Conservation (phyloP, 176 grass and related monocot species). For the Aegilops speltoides region DNA sequence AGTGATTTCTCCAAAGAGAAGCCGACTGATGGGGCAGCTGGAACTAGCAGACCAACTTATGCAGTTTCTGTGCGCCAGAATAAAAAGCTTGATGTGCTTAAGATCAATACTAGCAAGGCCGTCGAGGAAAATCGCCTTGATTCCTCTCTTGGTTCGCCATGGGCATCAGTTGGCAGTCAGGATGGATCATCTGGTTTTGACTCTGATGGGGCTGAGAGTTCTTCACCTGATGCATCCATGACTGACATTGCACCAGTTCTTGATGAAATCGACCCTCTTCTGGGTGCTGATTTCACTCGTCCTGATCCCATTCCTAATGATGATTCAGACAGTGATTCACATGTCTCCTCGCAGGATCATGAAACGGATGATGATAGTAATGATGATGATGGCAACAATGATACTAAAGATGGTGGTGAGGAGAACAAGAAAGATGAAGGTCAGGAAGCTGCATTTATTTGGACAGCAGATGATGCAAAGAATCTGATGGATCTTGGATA, state of each 20-base stretch:
- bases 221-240: conserved; percentile 75
- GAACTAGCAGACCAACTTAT: conserved; percentile 27
- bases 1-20: conserved; percentile 32
- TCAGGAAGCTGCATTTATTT: conserved; percentile 60
- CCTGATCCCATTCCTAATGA: conserved; percentile 36
- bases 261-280: conserved; percentile 83
- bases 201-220: conserved; percentile 73
- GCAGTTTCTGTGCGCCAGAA: background rate
- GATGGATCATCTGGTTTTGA: conserved; percentile 70
- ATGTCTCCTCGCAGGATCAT: conserved; percentile 53
- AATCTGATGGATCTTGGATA: conserved; percentile 94
- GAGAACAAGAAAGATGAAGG: conserved; percentile 56
- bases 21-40: conserved; percentile 6
- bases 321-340: conserved; percentile 56
- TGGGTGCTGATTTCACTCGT: conserved; percentile 40
- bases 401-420: conserved; percentile 49
- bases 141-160: conserved; percentile 63
- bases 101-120: conserved; percentile 25
- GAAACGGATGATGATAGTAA: conserved; percentile 64
- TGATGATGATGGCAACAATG: conserved; percentile 43
- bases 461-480: conserved; percentile 95
- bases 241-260: conserved; percentile 78
- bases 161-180: conserved; percentile 56
- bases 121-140: conserved; percentile 26
- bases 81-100: conserved; percentile 10